Evolutionary conservation across 2,329 filamentous ascomycete species (phyloP), one percentile per base, ranked within the genome.

Genomic region (Diaporthe velutina): DNA sequence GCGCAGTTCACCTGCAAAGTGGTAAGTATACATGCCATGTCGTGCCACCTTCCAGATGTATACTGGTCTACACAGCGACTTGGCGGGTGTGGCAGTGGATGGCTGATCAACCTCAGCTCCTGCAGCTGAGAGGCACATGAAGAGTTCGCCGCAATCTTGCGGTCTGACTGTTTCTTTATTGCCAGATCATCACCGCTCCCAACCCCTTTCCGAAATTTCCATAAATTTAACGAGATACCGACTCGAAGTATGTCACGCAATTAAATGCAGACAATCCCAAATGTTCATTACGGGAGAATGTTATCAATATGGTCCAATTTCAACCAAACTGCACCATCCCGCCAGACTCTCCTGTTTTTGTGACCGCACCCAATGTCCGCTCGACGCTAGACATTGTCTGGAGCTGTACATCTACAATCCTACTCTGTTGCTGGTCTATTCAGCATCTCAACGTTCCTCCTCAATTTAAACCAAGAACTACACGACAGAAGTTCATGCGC

Each of bases 131-230:
- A 22, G 19, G 22, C 5, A 13, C 7, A 22, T 1, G 42, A 45
- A 45, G 7, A 19, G 9, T 48, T n/a, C 3, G 19, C 22, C 19
- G 22, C 7, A 1, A n/a, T n/a, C n/a, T n/a, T n/a, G n/a, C n/a
- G n/a, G 45, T 19, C 45, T 22, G 6, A 6, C 45, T 3, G 9
- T 48, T n/a, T 19, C 19, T 17, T 48, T 1, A n/a, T 10, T n/a
- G 5, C 19, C 45, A 10, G 8, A 10, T 48, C 45, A 48, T 48
- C 17, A 9, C n/a, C n/a, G n/a, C n/a, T n/a, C n/a, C n/a, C n/a
- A n/a, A n/a, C 2, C 1, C 22, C 17, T 3, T 2, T n/a, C 7
- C n/a, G 19, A 12, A 0, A 17, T 48, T 48, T n/a, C 22, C 7
- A 2, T 48, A n/a, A 48, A 1, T 13, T 15, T 6, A 19, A 42